A percentile compares a stretch with the other conserved stretches of the same genome.
Evolutionary conservation across 2,329 filamentous ascomycete genomes (phyloP).

Genomic region (Cadophora gregata): DNA sequence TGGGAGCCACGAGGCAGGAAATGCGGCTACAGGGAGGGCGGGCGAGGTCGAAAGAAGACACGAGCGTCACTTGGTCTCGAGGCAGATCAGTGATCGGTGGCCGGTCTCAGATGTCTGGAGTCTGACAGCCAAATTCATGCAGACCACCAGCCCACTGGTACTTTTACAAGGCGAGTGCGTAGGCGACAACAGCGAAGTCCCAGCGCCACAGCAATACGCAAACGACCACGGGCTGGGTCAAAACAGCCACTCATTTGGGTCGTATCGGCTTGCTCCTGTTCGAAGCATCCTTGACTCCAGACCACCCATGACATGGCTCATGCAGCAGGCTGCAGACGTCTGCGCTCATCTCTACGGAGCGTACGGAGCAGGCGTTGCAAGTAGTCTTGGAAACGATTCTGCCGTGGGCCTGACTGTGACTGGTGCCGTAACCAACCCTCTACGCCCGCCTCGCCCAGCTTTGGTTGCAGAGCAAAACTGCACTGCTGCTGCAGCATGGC

Average conservation of each 20-base stretch:
- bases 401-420: constrained; percentile 6
- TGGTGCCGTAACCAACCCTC: constrained; percentile 17
- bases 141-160: constrained; percentile 18
- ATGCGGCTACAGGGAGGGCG: constrained; percentile 24
- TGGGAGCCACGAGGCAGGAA: constrained; percentile 35
- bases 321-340: constrained; percentile 22
- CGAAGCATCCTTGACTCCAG: constrained; percentile 20
- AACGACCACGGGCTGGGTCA: constrained; percentile 23
- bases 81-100: constrained; percentile 17
- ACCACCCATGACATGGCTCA: constrained; percentile 27
- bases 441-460: constrained; percentile 26
- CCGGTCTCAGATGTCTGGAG: constrained; percentile 35
- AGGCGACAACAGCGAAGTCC: constrained; percentile 19
- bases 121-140: constrained; percentile 37
- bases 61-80: constrained; percentile 37
- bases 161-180: constrained; percentile 7
- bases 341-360: neutral
- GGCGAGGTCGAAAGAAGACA: constrained; percentile 24
- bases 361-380: constrained; percentile 13
- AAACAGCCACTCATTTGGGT: constrained; percentile 28
- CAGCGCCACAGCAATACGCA: constrained; percentile 34
- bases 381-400: constrained; percentile 25
- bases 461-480: constrained; percentile 14
- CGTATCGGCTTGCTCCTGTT: constrained; percentile 7
- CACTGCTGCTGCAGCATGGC: neutral